A percentile compares a stretch with the other conserved stretches of the same genome.
Evolutionary conservation across 305 asterid species (phyloP).

Genomic region (Rubia balearica): DNA sequence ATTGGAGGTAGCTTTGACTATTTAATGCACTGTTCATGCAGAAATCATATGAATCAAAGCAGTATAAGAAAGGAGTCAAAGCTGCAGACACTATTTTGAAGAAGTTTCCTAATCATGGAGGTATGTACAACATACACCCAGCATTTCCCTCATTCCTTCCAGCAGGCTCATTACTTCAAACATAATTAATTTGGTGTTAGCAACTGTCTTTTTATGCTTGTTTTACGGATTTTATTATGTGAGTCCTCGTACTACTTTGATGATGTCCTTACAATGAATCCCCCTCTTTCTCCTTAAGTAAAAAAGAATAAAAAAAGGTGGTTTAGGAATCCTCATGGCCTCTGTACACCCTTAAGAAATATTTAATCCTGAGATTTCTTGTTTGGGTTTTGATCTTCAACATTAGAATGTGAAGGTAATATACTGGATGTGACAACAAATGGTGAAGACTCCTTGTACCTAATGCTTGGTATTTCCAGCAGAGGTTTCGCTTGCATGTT

Average conservation of each 20-base stretch:
- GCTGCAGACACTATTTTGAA: constrained; percentile 94
- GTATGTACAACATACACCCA: constrained; percentile 34
- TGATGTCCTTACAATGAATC: neutral
- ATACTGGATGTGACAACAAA: too few species aligned
- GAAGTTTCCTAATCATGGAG: constrained; percentile 99
- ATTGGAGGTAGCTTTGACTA: neutral
- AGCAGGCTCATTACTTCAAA: constrained; percentile 14
- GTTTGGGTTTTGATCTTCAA: too few species aligned
- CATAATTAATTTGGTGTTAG: neutral
- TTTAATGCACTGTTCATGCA: constrained; percentile 24
- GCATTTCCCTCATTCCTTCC: constrained; percentile 10
- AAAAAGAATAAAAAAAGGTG: too few species aligned
- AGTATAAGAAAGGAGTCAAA: constrained; percentile 94
- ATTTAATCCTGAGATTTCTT: too few species aligned
- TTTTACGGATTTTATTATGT: neutral
- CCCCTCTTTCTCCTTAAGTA: too few species aligned
- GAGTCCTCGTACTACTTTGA: neutral
- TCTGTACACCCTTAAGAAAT: neutral
- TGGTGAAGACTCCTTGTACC: too few species aligned
- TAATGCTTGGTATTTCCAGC: neutral
- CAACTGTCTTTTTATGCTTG: neutral
- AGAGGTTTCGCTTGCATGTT: neutral
- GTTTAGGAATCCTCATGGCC: neutral
- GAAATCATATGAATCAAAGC: constrained; percentile 98
- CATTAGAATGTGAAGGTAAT: too few species aligned